Evolutionary conservation across 441 rosid species (phyloP), one percentile per base, ranked within the genome.

Genomic region (Aleurites moluccanus): DNA sequence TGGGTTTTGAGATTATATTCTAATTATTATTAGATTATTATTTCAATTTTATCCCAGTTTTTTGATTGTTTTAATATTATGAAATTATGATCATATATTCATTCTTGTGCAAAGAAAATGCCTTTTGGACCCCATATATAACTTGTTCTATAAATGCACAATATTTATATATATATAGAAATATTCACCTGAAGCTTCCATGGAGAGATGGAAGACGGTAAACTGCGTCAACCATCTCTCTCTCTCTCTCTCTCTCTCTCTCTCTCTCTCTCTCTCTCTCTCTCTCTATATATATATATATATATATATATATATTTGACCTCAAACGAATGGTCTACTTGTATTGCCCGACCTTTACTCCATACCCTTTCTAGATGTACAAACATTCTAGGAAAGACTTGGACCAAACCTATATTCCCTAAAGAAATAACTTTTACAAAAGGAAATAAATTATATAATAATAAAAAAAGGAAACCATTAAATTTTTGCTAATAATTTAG

Each of bases 261-360:
- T 30, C 33, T 30, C 33, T 30, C 2, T 38, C 40, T 6, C 38
- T 35, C 33, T 30, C 33, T 30, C 57, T 18, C 40, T 30, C 33
- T 30, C 33, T 30, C 33, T 30, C 2, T 1, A 30, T 30, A 30
- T 30, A 49, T 15, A n/a, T 13, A 3, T 10, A 49, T 49, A 49
- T 49, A 49, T 59, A 10, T 25, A 27, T 11, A 13, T 53, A 33
- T 33, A 33, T 55, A 2, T 21, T 77, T 64, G n/a, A n/a, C n/a
- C 70, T 76, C 71, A 40, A 72, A 69, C 75, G 44, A 77, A 73
- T 77, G 81, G 67, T 79, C 85, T 77, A 74, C 87, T 62, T 75
- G 80, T 60, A 4, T 75, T 80, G 80, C 76, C 84, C 66, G 73
- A 83, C 28, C 82, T 79, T 87, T 79, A 87, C 88, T 83, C 83